Evolutionary conservation across 176 grass and related monocot genomes (phyloP).

Genomic region (Ensete glaucum): DNA sequence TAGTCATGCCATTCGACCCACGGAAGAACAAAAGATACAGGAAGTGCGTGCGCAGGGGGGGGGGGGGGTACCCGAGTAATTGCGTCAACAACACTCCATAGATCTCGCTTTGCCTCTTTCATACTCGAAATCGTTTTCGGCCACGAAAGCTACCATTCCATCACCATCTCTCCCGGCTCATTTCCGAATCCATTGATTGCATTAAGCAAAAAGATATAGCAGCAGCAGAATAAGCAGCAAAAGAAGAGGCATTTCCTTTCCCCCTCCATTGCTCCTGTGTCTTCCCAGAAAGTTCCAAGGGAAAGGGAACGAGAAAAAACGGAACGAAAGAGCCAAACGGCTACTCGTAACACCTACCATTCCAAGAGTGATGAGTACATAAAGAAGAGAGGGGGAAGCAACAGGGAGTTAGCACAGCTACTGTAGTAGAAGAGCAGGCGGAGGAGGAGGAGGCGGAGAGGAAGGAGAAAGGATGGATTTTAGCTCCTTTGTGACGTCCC

Average conservation of each 20-base stretch:
- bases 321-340: not conserved
- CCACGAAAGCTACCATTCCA: not conserved
- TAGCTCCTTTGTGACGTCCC: slow-evolving; percentile 63
- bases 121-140: not conserved
- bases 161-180: not conserved
- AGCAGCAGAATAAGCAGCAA: not conserved
- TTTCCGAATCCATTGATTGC: not conserved
- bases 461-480: slow-evolving; percentile 45
- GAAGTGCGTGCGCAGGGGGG: too few species aligned
- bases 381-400: not conserved
- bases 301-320: not conserved
- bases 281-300: too few species aligned
- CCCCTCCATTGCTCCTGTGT: not conserved
- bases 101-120: not conserved
- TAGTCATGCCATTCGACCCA: too few species aligned
- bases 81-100: too few species aligned
- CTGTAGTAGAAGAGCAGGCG: not conserved
- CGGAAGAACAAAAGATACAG: too few species aligned
- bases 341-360: not conserved
- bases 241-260: not conserved
- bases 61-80: too few species aligned
- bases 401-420: not conserved
- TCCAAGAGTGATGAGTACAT: not conserved
- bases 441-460: not conserved
- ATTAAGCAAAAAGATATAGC: not conserved